Evolutionary conservation across 1,139 yeast genomes (phyloP).

Genomic region (Yamadazyma songkhlaensis): DNA sequence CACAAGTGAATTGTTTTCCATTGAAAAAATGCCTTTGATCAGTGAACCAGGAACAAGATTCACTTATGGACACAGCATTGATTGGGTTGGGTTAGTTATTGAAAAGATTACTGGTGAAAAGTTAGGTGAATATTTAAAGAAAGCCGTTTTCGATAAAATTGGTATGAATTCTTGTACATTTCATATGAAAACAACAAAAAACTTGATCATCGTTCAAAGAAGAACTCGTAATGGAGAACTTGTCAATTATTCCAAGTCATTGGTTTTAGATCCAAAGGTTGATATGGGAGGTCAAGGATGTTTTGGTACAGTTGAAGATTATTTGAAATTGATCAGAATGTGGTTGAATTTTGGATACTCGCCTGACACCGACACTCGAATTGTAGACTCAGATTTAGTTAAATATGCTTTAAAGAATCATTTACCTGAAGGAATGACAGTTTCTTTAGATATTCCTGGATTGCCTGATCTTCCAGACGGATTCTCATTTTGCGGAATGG

Average conservation of each 20-base stretch:
- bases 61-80: slow-evolving; percentile 50
- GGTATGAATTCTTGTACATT: slow-evolving; percentile 42
- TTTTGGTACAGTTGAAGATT: slow-evolving; percentile 43
- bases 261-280: slow-evolving; percentile 26
- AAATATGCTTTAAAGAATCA: slow-evolving; percentile 33
- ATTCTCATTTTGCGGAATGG: slow-evolving; percentile 70
- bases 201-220: slow-evolving; percentile 25
- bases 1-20: slow-evolving; percentile 23
- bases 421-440: slow-evolving; percentile 25
- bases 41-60: slow-evolving; percentile 54
- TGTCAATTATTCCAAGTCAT: slow-evolving; percentile 15
- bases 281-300: slow-evolving; percentile 53
- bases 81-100: slow-evolving; percentile 52
- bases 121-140: slow-evolving; percentile 40
- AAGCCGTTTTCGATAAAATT: slow-evolving; percentile 41
- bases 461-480: slow-evolving; percentile 64
- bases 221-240: slow-evolving; percentile 18
- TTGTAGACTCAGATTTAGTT: slow-evolving; percentile 31
- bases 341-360: slow-evolving; percentile 45
- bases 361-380: slow-evolving; percentile 33
- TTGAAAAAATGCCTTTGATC: slow-evolving; percentile 37
- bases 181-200: slow-evolving; percentile 23
- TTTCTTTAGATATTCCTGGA: slow-evolving; percentile 20
- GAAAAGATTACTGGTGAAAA: slow-evolving; percentile 40
- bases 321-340: slow-evolving; percentile 40